Evolutionary conservation across 371 early-diverging fungal genomes (phyloP), one percentile per base, ranked within the genome.

Genomic region (Rhizopus delemar): DNA sequence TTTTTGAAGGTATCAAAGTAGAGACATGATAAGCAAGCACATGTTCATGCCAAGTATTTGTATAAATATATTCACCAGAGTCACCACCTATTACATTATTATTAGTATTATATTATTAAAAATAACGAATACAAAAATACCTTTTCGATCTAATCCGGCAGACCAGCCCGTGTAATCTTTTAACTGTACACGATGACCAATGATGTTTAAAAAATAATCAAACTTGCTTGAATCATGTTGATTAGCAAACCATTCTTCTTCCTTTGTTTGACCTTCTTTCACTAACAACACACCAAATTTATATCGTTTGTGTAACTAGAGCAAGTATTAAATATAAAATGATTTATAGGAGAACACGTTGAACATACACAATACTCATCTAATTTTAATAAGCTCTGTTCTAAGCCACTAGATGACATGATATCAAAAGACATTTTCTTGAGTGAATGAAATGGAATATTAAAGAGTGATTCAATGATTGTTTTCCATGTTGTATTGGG

Each of bases 21-120:
- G 93, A 82, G 8, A 93, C 90, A 69, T 94, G 95, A 72, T 90
- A 94, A 76, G 92, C 91, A 54, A 94, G 77, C 57, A 84, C 85
- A 66, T 89, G 89, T 13, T 86, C 90, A 69, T 82, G 85, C 82
- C 92, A 91, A 68, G 77, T 85, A 9, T 89, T 86, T 62, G 85
- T 73, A 79, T 89, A 86, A 4, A 89, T 87, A 58, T 91, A 80
- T 36, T 82, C 84, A 3, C 93, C 95, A 3, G 91, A 88, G 60
- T 89, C 83, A 57, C 87, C 87, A 80, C 87, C 78, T 72, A 77
- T 73, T 11, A 13, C 8, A n/a, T 13, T 13, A 8, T 15, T 5
- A 13, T 11, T 22, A 13, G 13, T 13, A 15, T 22, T 8, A 12
- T 45, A 6, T 45, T 13, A 12, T 45, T 22, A 15, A 13, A 1